A percentile compares a stretch with the other conserved stretches of the same genome.
Conservation (phyloP, 768 basidiomycete species). For the Rossbeevera mucosa region DNA sequence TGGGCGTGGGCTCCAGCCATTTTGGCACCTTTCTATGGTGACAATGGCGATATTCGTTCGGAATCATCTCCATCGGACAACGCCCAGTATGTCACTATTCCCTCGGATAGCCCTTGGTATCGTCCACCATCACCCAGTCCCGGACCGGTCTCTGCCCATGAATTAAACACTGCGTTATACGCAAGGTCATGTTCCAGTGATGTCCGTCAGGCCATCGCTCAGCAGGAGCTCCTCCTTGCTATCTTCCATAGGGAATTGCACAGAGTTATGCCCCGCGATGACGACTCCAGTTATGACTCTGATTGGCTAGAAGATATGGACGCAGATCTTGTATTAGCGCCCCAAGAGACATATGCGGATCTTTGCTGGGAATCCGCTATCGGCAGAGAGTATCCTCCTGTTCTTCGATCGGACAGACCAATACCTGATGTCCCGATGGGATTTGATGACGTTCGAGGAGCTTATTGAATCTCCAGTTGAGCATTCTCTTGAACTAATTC, state of each 20-base stretch:
- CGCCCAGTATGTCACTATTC: constrained; percentile 39
- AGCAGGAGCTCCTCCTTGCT: constrained; percentile 31
- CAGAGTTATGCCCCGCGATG: constrained; percentile 17
- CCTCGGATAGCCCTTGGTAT: constrained; percentile 38
- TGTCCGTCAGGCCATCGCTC: constrained; percentile 30
- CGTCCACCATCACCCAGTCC: constrained; percentile 28
- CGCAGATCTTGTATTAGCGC: constrained; percentile 26
- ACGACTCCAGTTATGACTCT: constrained; percentile 14
- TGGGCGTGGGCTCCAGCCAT: constrained; percentile 20
- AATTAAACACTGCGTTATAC: constrained; percentile 16
- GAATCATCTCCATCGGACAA: constrained; percentile 22
- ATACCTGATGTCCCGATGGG: constrained; percentile 28
- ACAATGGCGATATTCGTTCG: constrained; percentile 20
- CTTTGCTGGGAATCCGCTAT: constrained; percentile 29
- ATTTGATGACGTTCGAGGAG: constrained; percentile 21
- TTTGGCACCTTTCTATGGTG: constrained; percentile 11
- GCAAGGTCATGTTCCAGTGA: constrained; percentile 29
- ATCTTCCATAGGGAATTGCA: constrained; percentile 30
- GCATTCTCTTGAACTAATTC: background rate
- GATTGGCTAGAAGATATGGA: constrained; percentile 29
- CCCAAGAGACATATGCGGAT: constrained; percentile 25
- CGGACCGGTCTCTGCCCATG: constrained; percentile 18
- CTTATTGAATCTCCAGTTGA: constrained; percentile 16
- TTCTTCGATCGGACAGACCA: constrained; percentile 7
- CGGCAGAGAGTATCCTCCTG: constrained; percentile 13